Conservation (phyloP, 768 basidiomycete species). For the Jaapia argillacea region DNA sequence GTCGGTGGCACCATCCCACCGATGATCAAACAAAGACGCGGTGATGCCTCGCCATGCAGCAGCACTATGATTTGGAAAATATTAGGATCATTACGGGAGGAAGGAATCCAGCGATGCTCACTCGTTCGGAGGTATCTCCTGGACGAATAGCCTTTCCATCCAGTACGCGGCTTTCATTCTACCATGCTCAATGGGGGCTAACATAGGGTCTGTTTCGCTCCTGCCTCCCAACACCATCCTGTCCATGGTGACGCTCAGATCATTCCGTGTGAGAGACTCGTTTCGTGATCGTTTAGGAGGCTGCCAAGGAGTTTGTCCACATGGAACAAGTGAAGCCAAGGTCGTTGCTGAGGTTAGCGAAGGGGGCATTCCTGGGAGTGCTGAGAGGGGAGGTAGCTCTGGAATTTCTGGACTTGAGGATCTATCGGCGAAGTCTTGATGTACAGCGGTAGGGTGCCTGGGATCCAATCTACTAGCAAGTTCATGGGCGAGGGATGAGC, state of each 20-base stretch:
- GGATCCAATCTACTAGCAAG: too few relatives aligned
- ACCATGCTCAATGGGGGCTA: conserved; percentile 41
- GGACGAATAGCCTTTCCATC: conserved; percentile 49
- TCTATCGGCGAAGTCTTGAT: too few relatives aligned
- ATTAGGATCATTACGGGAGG: conserved; percentile 5
- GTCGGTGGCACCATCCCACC: conserved; percentile 43
- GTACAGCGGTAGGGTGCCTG: too few relatives aligned
- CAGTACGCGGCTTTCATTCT: conserved; percentile 67
- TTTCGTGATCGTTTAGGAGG: not conserved
- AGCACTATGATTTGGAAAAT: conserved; percentile 4
- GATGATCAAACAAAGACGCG: conserved; percentile 53
- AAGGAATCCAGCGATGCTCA: conserved; percentile 19
- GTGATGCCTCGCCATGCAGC: conserved; percentile 36
- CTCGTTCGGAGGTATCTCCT: conserved; percentile 39
- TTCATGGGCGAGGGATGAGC: too few relatives aligned
- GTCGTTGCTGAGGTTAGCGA: conserved; percentile 41
- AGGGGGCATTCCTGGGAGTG: conserved; percentile 43
- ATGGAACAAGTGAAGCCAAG: conserved; percentile 30
- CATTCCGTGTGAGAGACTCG: conserved; percentile 37
- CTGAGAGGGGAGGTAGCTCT: conserved; percentile 30
- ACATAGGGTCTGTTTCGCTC: conserved; percentile 29
- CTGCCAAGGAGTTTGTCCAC: not conserved
- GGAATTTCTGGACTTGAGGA: conserved; percentile 10
- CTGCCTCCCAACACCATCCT: conserved; percentile 54
- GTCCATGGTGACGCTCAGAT: conserved; percentile 52